These are phyloP conservation scores for Sporobolus alterniflorus DNA, from an alignment of 202 grass and related monocot genomes.

Conservation along the genomic window DNA sequence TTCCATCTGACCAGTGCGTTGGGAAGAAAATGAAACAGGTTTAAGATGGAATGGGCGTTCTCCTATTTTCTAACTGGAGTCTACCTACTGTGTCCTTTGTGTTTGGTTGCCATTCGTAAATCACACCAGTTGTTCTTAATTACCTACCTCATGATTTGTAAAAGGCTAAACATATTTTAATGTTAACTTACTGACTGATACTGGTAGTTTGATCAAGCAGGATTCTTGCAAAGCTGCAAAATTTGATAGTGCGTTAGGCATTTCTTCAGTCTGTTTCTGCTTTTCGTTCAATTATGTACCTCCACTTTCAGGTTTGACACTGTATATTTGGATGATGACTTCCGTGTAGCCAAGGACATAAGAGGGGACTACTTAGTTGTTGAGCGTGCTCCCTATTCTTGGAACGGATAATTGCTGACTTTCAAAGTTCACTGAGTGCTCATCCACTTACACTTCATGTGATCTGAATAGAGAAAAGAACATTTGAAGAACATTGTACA, in stretches of 20 bases:
- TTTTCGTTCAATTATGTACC: slow-evolving; percentile 15
- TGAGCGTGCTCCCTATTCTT: slow-evolving; percentile 89
- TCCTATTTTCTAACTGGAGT: not conserved
- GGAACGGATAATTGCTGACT: slow-evolving; percentile 50
- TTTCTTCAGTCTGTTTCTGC: slow-evolving; percentile 6
- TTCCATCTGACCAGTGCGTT: not conserved
- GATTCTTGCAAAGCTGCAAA: not conserved
- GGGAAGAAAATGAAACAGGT: not conserved
- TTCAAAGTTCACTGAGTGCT: not conserved
- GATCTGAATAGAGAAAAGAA: slow-evolving; percentile 6
- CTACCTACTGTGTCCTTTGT: not conserved
- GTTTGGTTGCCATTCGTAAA: not conserved
- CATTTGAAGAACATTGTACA: slow-evolving; percentile 17
- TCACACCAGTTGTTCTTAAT: not conserved
- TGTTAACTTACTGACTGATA: not conserved
- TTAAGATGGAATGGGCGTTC: not conserved
- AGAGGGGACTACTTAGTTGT: slow-evolving; percentile 94
- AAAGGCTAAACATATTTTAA: not conserved
- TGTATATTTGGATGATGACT: slow-evolving; percentile 91
- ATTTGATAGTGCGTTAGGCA: not conserved
- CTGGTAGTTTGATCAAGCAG: not conserved
- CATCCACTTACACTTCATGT: not conserved
- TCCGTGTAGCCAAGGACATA: slow-evolving; percentile 94
- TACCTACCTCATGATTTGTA: not conserved
- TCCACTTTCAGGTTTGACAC: slow-evolving; percentile 89